A percentile compares a stretch with the other conserved stretches of the same genome.
These are phyloP conservation scores for Trametes maxima DNA, from an alignment of 768 basidiomycete genomes.

Conservation along the genomic window DNA sequence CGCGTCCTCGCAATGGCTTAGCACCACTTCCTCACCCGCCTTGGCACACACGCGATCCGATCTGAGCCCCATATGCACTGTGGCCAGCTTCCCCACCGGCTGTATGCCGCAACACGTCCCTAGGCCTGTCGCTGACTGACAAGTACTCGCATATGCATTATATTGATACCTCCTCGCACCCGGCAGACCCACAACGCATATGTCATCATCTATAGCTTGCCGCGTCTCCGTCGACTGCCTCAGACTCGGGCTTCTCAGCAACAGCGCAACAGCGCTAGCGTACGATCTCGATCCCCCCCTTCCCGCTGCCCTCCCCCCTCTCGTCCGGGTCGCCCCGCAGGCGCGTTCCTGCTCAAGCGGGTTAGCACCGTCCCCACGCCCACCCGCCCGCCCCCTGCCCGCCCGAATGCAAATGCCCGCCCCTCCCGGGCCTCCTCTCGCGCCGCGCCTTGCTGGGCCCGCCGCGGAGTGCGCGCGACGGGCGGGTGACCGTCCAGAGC, in stretches of 20 bases:
- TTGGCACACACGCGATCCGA: too few species aligned
- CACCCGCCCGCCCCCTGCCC: neutral
- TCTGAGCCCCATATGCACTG: too few species aligned
- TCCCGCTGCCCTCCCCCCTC: neutral
- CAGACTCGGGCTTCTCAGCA: neutral
- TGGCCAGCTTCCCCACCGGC: too few species aligned
- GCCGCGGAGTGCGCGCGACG: neutral
- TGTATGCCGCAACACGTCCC: too few species aligned
- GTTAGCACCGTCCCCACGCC: slow-evolving; percentile 21
- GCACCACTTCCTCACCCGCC: too few species aligned
- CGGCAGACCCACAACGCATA: too few species aligned
- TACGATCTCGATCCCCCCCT: slow-evolving; percentile 10
- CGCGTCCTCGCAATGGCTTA: too few species aligned
- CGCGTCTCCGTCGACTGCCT: neutral
- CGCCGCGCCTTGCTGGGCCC: neutral
- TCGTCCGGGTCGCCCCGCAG: neutral
- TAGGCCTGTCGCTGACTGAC: too few species aligned
- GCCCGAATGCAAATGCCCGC: neutral
- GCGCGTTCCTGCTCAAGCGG: slow-evolving; percentile 12
- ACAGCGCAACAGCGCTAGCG: neutral
- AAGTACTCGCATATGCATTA: too few species aligned
- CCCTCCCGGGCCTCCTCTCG: too few species aligned
- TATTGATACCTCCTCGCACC: too few species aligned
- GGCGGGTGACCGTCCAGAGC: too few species aligned
- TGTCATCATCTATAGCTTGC: neutral